phyloP scores from a whole-genome alignment of 495 filamentous ascomycete genomes.

The Neurospora sp. region DNA sequence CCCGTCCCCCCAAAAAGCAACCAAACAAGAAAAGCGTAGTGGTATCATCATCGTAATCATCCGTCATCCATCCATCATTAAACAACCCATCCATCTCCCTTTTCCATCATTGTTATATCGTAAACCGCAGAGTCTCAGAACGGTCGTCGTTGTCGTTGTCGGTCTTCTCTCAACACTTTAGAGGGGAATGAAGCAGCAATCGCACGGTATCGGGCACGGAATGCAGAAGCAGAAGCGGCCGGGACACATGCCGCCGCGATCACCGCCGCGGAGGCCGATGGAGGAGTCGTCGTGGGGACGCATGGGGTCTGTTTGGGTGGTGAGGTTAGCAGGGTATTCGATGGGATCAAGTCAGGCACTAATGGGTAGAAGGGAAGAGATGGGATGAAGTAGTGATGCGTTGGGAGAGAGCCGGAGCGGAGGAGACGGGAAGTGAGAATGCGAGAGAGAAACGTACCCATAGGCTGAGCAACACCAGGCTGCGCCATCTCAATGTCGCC shows the following conservation, averaged over 20 bases:
- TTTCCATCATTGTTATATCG: not conserved
- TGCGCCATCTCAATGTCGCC: conserved; percentile 18
- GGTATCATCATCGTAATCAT: not conserved
- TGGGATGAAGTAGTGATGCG: no score
- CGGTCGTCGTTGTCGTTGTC: not conserved
- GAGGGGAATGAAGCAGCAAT: conserved; percentile 29
- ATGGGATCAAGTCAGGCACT: no score
- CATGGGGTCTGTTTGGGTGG: conserved; percentile 19
- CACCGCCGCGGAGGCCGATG: conserved; percentile 28
- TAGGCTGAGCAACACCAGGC: conserved; percentile 21
- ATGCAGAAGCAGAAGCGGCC: conserved; percentile 37
- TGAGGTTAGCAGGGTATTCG: not conserved
- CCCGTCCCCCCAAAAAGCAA: not conserved
- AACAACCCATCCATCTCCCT: not conserved
- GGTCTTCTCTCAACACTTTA: not conserved
- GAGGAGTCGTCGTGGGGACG: conserved; percentile 28
- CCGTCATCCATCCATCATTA: not conserved
- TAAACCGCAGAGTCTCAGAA: no score
- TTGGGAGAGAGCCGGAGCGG: no score
- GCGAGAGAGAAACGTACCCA: conserved; percentile 17
- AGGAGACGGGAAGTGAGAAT: no score
- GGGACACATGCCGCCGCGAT: conserved; percentile 24
- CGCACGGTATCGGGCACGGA: conserved; percentile 33
- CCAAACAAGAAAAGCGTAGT: not conserved
- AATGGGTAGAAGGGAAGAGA: no score